Evolutionary conservation across 1,284 basidiomycete species (phyloP).

Genomic region (Malassezia pachydermatis): DNA sequence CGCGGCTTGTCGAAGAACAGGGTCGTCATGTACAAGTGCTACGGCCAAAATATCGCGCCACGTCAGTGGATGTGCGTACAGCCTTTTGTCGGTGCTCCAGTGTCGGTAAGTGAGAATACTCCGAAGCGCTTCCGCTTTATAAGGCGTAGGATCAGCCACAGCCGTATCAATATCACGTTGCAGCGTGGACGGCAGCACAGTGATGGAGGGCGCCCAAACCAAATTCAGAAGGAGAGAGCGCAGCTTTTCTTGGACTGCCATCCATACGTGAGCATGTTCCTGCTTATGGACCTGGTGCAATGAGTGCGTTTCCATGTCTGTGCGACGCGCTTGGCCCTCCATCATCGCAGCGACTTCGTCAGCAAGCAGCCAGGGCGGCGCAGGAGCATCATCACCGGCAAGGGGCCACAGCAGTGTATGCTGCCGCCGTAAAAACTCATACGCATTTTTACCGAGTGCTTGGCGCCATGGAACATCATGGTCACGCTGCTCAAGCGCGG

Average conservation of each 20-base stretch:
- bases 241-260: slow-evolving; percentile 1
- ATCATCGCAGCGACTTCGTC: slow-evolving; percentile 14
- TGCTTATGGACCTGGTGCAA: neutral
- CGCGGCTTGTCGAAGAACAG: neutral
- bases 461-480: neutral
- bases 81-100: neutral
- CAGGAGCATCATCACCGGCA: neutral
- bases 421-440: neutral
- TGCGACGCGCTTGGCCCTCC: neutral
- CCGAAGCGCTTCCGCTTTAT: neutral
- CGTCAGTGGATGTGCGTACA: neutral
- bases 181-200: neutral
- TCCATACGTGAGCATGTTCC: slow-evolving; percentile 3
- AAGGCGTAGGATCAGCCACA: neutral
- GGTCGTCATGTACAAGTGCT: neutral
- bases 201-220: neutral
- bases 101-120: neutral
- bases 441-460: neutral
- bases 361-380: slow-evolving; percentile 3
- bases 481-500: neutral
- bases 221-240: neutral
- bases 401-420: slow-evolving; percentile 10
- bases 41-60: slow-evolving; percentile 9
- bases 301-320: neutral
- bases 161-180: neutral